Percentiles rank a stretch among this genome's conserved stretches.
Conservation (phyloP, 2,329 filamentous ascomycete genomes). For the Hypoxylon sp. region DNA sequence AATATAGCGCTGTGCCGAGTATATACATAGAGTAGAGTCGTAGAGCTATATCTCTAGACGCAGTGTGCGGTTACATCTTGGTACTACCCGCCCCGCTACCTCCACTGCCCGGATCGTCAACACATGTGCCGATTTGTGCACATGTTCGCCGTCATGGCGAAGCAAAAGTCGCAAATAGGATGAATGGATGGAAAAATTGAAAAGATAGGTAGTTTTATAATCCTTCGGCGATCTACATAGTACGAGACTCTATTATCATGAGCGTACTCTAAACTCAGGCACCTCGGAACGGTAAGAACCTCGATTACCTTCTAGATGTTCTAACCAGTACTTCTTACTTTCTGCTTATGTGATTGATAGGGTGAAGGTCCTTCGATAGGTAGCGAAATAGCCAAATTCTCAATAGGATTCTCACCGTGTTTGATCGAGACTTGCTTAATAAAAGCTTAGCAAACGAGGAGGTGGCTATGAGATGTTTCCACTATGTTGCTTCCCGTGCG, state of each 20-base stretch:
- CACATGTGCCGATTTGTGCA: slow-evolving; percentile 19
- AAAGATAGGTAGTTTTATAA: neutral
- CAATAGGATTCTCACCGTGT: slow-evolving; percentile 6
- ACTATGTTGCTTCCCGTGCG: slow-evolving; percentile 11
- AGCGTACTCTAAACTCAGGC: neutral
- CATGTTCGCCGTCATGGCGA: neutral
- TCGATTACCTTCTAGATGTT: neutral
- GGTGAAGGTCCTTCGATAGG: slow-evolving; percentile 2
- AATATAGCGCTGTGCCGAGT: neutral
- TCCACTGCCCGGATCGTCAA: slow-evolving; percentile 19
- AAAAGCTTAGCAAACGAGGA: slow-evolving; percentile 8
- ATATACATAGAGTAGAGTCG: slow-evolving; percentile 1
- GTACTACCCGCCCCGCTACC: slow-evolving; percentile 22
- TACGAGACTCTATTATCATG: neutral
- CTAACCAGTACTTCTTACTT: neutral
- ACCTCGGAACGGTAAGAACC: neutral
- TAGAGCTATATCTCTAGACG: slow-evolving; percentile 3
- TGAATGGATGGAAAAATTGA: neutral
- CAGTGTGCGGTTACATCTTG: slow-evolving; percentile 19
- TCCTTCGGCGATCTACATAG: slow-evolving; percentile 9
- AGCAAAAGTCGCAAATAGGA: neutral
- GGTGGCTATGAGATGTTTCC: slow-evolving; percentile 20
- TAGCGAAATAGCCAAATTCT: neutral
- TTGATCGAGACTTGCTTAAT: slow-evolving; percentile 14
- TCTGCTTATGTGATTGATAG: neutral